Base-by-base conservation (phyloP, 192 early-diverging fungal species). In the Podila clonocystis region DNA sequence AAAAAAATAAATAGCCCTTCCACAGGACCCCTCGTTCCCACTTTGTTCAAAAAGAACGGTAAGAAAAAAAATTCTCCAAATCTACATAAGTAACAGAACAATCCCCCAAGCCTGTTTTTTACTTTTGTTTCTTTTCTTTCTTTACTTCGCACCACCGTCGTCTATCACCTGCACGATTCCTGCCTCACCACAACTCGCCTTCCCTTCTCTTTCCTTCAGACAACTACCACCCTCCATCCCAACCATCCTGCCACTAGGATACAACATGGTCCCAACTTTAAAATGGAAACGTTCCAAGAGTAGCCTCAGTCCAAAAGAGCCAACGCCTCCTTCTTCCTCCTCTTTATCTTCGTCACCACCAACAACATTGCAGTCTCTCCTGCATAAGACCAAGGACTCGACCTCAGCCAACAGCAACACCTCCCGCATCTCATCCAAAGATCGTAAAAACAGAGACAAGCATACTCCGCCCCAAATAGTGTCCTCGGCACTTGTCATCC, bases 201-300 rank as follows among this genome's bases (percentile, higher is more conserved):
- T 34, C 34, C 36, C 33, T 45, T 9, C 28, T 12, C 0, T 33
- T 30, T 12, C 22, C 33, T 63, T n/a, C 28, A 34, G 36, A n/a
- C 19, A 26, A 19, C 41, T 4, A 5, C 13, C 24, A 9, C 34
- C 9, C 55, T 19, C 34, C 28, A 3, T 22, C 6, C 34, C 34
- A 34, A 5, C 0, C 62, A n/a, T 2, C 17, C n/a, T 5, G 0
- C 29, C n/a, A 38, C 52, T 29, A 77, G 50, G 59, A 62, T 62
- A 22, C 29, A 38, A 30, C 19, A 77, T 63, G 65, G 41, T 62
- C 20, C 48, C 58, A 11, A 48, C 49, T 6, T 33, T 64, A 17
- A 77, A 71, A 22, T 77, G 75, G 75, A 71, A 62, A 58, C 67
- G 64, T 3, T 62, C 68, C 29, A 69, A 65, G 12, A 61, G 50